phyloP scores from a whole-genome alignment of 208 protist genomes.

The Endotrypanum monterogeii region DNA sequence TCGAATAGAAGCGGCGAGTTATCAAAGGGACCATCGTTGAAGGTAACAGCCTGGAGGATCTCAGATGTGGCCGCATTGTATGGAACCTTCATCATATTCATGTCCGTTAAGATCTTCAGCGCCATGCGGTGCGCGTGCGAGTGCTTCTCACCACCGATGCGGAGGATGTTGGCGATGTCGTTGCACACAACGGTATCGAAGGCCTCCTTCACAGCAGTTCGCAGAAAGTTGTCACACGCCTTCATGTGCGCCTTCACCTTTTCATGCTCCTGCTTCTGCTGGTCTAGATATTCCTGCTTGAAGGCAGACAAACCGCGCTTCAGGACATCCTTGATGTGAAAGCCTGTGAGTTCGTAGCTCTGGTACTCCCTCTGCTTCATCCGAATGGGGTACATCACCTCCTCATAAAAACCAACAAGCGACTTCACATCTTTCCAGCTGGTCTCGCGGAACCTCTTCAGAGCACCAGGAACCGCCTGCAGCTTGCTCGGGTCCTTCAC shows the following conservation, averaged over 20 bases:
- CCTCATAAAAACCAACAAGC: constrained; percentile 81
- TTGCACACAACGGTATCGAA: constrained; percentile 85
- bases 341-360: constrained; percentile 64
- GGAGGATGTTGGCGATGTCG: constrained; percentile 87
- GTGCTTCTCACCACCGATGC: constrained; percentile 80
- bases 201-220: constrained; percentile 45
- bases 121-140: constrained; percentile 67
- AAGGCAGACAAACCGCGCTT: constrained; percentile 87
- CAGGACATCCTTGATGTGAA: constrained; percentile 90
- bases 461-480: constrained; percentile 51
- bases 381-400: constrained; percentile 79
- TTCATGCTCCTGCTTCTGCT: constrained; percentile 69
- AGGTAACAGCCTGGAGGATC: constrained; percentile 67
- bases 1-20: constrained; percentile 87
- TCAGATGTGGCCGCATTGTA: constrained; percentile 75
- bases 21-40: constrained; percentile 86
- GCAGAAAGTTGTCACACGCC: constrained; percentile 65
- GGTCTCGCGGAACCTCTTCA: constrained; percentile 70
- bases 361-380: constrained; percentile 57
- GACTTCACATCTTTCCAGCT: constrained; percentile 58
- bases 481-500: constrained; percentile 28
- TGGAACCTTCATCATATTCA: constrained; percentile 79
- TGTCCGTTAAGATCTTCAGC: constrained; percentile 86
- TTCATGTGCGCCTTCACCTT: constrained; percentile 75
- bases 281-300: constrained; percentile 88